A percentile compares a stretch with the other conserved stretches of the same genome.
These are phyloP conservation scores for Voacanga thouarsii DNA, from an alignment of 257 asterid genomes.

Conservation along the genomic window DNA sequence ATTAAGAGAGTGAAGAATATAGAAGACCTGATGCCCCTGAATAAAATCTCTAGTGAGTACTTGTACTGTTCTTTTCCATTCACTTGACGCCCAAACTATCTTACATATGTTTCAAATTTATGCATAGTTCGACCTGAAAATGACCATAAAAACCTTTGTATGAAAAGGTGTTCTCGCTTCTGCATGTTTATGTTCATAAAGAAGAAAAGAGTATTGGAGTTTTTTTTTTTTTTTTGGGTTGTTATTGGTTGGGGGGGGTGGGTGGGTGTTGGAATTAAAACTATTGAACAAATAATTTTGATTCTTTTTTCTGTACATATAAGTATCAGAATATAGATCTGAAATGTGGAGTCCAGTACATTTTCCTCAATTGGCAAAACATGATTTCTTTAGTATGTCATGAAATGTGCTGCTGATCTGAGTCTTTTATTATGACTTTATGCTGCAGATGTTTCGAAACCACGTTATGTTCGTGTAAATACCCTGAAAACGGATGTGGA, in stretches of 20 bases:
- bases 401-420: background rate
- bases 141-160: background rate
- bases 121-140: background rate
- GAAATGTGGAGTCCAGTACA: background rate
- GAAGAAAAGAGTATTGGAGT: background rate
- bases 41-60: conserved; percentile 48
- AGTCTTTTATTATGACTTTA: background rate
- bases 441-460: conserved; percentile 61
- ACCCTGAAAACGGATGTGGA: conserved; percentile 68
- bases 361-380: background rate
- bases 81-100: background rate
- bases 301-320: background rate
- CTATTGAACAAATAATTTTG: background rate
- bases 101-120: background rate
- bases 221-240: background rate
- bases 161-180: background rate
- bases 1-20: conserved; percentile 51
- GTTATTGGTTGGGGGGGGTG: no score
- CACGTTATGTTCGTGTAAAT: conserved; percentile 92
- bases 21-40: conserved; percentile 57
- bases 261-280: background rate
- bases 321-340: background rate
- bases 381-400: background rate
- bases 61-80: background rate
- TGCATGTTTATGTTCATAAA: background rate